Base-by-base conservation (phyloP, 148 eudicot species). In the Diospyros kaki region DNA sequence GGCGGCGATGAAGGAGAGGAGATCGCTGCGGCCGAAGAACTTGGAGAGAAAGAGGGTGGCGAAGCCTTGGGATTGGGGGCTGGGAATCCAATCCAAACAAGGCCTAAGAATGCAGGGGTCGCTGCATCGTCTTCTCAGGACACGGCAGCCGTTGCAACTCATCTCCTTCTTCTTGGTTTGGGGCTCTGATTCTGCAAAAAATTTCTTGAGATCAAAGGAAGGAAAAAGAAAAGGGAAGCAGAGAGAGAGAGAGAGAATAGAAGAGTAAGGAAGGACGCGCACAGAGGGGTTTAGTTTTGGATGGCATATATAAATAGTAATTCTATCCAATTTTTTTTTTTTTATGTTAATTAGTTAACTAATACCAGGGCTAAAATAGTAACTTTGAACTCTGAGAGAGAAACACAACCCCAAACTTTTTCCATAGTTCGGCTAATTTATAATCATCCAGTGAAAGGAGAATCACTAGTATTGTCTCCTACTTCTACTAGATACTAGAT, bases 91-190 rank as follows among this genome's bases (percentile, higher is more conserved):
- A 6, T 84, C 83, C 76, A 89, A 72, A 67, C 91, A 82, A 10
- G 88, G 83, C 58, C 93, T 66, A 1, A 89, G 58, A 75, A 83
- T 81, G 80, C 93, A 89, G 2, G 71, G 18, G 3, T 87, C 86
- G 60, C 84, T 73, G 85, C 91, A 89, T 11, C 93, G 86, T 75
- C 81, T 86, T 45, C 89, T 64, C 46, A 89, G 55, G 3, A 83
- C 86, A 53, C 89, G 68, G 73, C 93, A 89, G n/a, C 91, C 93
- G 68, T 84, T 86, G 89, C 93, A 89, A 77, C 93, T 89, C 93
- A 89, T 89, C n/a, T 56, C 64, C 28, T 58, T 28, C 4, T 15
- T 42, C 53, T 42, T 15, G n/a, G 38, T 48, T 67, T 53, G 17
- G 66, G 65, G 46, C 74, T 58, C 45, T 71, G n/a, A 53, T 53